Evolutionary conservation across 2,329 filamentous ascomycete genomes (phyloP), one percentile per base, ranked within the genome.

Genomic region (Colletotrichum sp.): DNA sequence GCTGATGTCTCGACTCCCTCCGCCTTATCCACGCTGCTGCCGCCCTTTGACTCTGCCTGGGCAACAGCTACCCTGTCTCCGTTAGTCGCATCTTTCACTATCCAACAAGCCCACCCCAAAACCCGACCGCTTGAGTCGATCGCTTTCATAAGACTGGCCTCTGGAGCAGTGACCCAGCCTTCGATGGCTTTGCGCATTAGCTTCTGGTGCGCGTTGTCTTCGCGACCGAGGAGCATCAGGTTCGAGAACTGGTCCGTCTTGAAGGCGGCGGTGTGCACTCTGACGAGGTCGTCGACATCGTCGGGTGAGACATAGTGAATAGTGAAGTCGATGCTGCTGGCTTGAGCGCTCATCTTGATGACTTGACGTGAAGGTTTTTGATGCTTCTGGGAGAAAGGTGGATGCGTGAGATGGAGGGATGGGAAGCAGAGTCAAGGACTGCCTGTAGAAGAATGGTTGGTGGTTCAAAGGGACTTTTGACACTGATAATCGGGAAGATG

Each of bases 211-310:
- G 73, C 63, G 39, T 63, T 5, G n/a, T 29, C 39, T 11, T 27
- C 63, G 44, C 73, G 69, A 22, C 61, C 52, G 32, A 76, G 57
- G 13, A 68, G 63, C 69, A 76, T 76, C n/a, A 76, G 9, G 12
- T 68, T 72, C 19, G 73, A 72, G 29, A 72, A 76, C 25, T 36
- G 73, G 16, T 76, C 73, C 9, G 57, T 15, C 22, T 19, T 64
- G 55, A 72, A 68, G 12, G 73, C 73, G 9, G 39, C 63, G 36
- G 39, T 44, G 27, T 75, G 69, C 3, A 72, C 29, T 9, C 32
- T 8, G 19, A 75, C 55, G 27, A 72, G 73, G 3, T 29, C 29
- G 8, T 25, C 9, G 11, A 75, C 25, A 6, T 72, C 62, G 19
- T 44, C 62, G 13, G 61, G 22, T 11, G 5, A 5, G 8, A 68